A percentile compares a stretch with the other conserved stretches of the same genome.
phyloP scores from a whole-genome alignment of 805 yeast species.

The Monosporozyma siamensis region DNA sequence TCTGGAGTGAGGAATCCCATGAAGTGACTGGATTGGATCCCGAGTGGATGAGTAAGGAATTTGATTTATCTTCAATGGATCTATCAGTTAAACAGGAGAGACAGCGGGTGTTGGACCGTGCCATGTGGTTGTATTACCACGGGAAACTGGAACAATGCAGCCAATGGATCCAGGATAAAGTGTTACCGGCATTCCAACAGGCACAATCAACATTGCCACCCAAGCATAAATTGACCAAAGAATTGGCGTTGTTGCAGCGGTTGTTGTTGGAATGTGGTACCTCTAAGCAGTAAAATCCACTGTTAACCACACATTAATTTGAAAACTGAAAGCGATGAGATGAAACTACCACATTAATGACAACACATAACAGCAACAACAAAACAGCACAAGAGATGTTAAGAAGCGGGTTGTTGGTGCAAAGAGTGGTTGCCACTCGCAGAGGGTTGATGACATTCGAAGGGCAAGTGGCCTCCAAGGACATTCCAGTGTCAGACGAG shows the following conservation, averaged over 20 bases:
- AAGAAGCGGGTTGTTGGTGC: too few relatives aligned
- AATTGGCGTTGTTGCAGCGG: conserved; percentile 40
- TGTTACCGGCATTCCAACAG: background rate
- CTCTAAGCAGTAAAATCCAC: background rate
- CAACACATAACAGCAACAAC: too few relatives aligned
- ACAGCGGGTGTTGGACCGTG: conserved; percentile 44
- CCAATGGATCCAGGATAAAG: conserved; percentile 29
- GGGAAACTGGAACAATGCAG: conserved; percentile 46
- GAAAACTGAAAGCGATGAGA: too few relatives aligned
- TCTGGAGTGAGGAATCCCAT: conserved; percentile 37
- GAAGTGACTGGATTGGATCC: conserved; percentile 33
- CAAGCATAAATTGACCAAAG: conserved; percentile 36
- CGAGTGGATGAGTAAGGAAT: conserved; percentile 23
- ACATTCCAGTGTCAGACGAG: conserved; percentile 31
- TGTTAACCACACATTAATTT: too few relatives aligned
- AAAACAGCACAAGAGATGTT: background rate
- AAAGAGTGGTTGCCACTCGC: too few relatives aligned
- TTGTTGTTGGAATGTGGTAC: conserved; percentile 12
- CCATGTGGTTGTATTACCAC: conserved; percentile 54
- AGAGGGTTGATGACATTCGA: conserved; percentile 23
- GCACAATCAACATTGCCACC: conserved; percentile 24
- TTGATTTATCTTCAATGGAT: conserved; percentile 7
- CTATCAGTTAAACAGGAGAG: conserved; percentile 43
- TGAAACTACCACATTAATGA: too few relatives aligned
- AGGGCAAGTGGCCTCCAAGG: conserved; percentile 26